phyloP scores from a whole-genome alignment of 805 yeast genomes.

The Metschnikowia kofuensis region DNA sequence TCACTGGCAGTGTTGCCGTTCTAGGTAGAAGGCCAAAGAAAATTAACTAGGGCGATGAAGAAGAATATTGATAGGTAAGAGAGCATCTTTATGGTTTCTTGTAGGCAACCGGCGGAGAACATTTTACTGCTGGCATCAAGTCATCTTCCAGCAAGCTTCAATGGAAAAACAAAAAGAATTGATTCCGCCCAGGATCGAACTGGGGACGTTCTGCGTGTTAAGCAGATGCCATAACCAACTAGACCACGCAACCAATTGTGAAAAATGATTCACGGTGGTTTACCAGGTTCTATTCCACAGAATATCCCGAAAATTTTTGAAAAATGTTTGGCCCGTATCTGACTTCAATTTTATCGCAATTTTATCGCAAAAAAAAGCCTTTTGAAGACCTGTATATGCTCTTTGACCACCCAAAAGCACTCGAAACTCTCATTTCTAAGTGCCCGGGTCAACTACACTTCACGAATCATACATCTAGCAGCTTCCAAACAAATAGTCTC shows the following conservation, averaged over 20 bases:
- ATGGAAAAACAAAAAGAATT: constrained; percentile 3
- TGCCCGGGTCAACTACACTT: no score
- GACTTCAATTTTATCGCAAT: constrained; percentile 1
- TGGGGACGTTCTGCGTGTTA: constrained; percentile 27
- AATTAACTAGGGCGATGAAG: background rate
- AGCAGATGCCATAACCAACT: constrained; percentile 26
- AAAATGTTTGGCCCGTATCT: constrained; percentile 19
- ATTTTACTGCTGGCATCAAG: no score
- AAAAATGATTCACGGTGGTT: no score
- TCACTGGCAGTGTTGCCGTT: constrained; percentile 41
- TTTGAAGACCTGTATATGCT: constrained; percentile 1
- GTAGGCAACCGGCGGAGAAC: no score
- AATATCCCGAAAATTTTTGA: no score
- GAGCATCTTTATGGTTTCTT: no score
- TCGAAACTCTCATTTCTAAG: background rate
- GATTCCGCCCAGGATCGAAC: constrained; percentile 26
- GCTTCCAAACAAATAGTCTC: no score
- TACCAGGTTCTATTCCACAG: no score
- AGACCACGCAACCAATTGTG: constrained; percentile 23
- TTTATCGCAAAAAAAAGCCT: background rate
- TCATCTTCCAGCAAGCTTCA: no score
- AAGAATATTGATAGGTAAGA: background rate
- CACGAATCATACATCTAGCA: no score
- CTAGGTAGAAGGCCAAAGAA: constrained; percentile 33
- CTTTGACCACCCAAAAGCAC: constrained; percentile 16